Percentiles rank a stretch among this genome's conserved stretches.
phyloP scores from a whole-genome alignment of 768 basidiomycete species.

The Suillus variegatus region DNA sequence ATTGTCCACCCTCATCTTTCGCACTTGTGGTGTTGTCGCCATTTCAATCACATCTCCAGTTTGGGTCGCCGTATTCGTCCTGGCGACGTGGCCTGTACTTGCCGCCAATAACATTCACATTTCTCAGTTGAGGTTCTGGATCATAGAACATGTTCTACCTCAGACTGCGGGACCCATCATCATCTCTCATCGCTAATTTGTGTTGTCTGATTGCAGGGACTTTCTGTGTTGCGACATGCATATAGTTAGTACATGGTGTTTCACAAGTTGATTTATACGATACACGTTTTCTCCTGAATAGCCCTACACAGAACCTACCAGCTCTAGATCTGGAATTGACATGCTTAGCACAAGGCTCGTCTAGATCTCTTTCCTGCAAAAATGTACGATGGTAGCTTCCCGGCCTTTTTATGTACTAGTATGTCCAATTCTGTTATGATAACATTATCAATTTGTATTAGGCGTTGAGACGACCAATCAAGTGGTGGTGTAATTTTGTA shows the following conservation, averaged over 20 bases:
- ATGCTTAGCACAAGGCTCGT: background rate
- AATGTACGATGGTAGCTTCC: background rate
- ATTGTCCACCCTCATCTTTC: constrained; percentile 6
- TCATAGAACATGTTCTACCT: background rate
- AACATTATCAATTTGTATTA: background rate
- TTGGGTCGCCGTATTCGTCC: constrained; percentile 2
- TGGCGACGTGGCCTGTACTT: constrained; percentile 8
- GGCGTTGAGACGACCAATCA: background rate
- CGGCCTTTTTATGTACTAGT: background rate
- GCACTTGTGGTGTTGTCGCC: background rate
- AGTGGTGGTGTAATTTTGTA: too few species aligned
- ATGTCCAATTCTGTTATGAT: background rate
- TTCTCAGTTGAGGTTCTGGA: background rate
- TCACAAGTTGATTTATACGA: background rate
- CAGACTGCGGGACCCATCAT: background rate
- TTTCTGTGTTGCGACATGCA: background rate
- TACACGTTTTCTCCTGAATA: background rate
- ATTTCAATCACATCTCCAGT: constrained; percentile 1
- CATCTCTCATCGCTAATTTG: background rate
- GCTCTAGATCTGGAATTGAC: background rate
- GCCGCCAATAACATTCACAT: background rate
- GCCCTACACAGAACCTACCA: background rate
- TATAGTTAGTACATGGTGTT: background rate
- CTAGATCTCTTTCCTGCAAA: background rate
- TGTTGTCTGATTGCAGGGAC: background rate